phyloP scores from a whole-genome alignment of 2,329 filamentous ascomycete species.

The Rutstroemia sydowiana region DNA sequence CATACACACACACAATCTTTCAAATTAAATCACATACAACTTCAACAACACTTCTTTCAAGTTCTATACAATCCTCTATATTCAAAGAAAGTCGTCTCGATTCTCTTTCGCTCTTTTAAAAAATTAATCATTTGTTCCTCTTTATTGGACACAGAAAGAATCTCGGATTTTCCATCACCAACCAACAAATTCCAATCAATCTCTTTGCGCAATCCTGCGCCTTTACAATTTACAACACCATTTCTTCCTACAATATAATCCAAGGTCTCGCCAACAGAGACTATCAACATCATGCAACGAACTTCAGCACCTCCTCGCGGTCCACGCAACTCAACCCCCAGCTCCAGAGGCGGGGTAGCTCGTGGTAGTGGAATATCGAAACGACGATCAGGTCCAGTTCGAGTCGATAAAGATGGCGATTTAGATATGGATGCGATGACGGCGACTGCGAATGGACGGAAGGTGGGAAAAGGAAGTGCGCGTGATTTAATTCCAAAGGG shows the following conservation, averaged over 20 bases:
- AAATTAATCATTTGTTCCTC: not conserved
- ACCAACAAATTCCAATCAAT: not conserved
- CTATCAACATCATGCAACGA: constrained; percentile 16
- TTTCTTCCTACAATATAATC: too few relatives aligned
- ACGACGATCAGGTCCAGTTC: constrained; percentile 32
- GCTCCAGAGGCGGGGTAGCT: constrained; percentile 25
- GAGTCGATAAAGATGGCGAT: constrained; percentile 54
- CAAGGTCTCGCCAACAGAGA: too few relatives aligned
- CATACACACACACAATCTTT: too few relatives aligned
- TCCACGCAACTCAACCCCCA: constrained; percentile 21
- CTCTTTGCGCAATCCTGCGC: not conserved
- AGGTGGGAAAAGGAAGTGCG: constrained; percentile 22
- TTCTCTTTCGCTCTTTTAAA: not conserved
- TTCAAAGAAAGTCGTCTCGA: not conserved
- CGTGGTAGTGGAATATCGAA: constrained; percentile 44
- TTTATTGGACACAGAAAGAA: not conserved
- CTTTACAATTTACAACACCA: too few relatives aligned
- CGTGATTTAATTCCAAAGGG: constrained; percentile 14
- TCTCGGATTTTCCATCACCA: not conserved
- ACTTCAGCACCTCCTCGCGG: constrained; percentile 22
- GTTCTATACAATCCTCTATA: not conserved
- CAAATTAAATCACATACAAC: not conserved
- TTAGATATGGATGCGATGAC: constrained; percentile 46
- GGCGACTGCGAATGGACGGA: constrained; percentile 22
- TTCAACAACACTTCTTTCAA: not conserved